Evolutionary conservation across 352 stramenopile species (phyloP), one percentile per base, ranked within the genome.

Genomic region (Paralagenidium karlingii): DNA sequence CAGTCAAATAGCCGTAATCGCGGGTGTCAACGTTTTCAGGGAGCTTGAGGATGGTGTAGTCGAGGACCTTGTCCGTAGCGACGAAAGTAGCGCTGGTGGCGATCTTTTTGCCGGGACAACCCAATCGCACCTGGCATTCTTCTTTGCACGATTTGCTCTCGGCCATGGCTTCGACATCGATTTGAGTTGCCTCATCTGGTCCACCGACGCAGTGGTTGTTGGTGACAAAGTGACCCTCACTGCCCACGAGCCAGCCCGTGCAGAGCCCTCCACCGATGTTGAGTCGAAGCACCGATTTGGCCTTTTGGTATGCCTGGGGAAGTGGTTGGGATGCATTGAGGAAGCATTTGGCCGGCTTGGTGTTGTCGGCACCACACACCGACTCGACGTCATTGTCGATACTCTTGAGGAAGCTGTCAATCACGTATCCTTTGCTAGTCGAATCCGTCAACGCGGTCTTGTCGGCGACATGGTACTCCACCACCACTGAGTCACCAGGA

Each of bases 1-100:
- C 58, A 41, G 74, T 62, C 20, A 84, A 46, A 52, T 82, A 84
- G 2, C 69, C 68, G 34, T 68, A 74, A 8, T 62, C 68, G 33
- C 10, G 52, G n/a, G 58, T 40, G 21, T 52, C 45, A 41, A 58
- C 54, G 43, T 47, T 47, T 13, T 49, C 49, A 15, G 55, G 20
- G 31, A 68, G 55, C 45, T 75, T 71, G 21, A 78, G 37, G 9
- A 78, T 41, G 1, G 68, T 53, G 34, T 68, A 76, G 49, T 86
- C 73, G 18, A 75, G 43, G 3, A 58, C 45, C 10, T 49, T 38
- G 42, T 83, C 60, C 13, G 65, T 70, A 19, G 53, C 68, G 33
- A 86, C 60, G 40, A 81, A 80, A 50, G 68, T 55, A 4, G 53
- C 38, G 1, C 34, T 52, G 3, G 58, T 62, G 8, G 60, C 58